These are phyloP conservation scores for Pontederia paniculata DNA, from an alignment of 176 grass and related monocot species.

Conservation along the genomic window DNA sequence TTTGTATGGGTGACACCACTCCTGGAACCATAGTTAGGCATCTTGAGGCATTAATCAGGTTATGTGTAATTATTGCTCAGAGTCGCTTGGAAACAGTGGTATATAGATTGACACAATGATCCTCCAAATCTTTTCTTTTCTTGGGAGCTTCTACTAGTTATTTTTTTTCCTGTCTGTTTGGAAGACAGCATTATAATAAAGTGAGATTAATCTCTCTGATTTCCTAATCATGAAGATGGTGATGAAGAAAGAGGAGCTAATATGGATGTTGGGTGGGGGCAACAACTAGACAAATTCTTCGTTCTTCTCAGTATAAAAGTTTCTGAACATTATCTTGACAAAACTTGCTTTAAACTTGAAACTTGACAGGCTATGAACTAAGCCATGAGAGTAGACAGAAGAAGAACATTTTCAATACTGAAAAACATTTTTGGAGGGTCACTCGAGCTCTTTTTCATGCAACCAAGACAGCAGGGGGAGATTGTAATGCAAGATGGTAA, in stretches of 20 bases:
- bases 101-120: constrained; percentile 13
- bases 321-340: too few species aligned
- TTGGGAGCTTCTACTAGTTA: not conserved
- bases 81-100: constrained; percentile 88
- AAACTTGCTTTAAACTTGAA: not conserved
- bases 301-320: not conserved
- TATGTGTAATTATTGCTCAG: constrained; percentile 86
- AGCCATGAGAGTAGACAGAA: constrained; percentile 25
- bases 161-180: too few species aligned
- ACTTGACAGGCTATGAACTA: constrained; percentile 29
- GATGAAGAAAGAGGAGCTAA: constrained; percentile 18
- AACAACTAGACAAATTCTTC: constrained; percentile 20
- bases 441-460: constrained; percentile 87
- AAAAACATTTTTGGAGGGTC: constrained; percentile 89
- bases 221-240: constrained; percentile 62
- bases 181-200: constrained; percentile 32
- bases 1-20: constrained; percentile 75
- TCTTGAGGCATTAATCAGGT: constrained; percentile 84
- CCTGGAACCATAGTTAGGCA: constrained; percentile 95
- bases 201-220: constrained; percentile 96
- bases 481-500: constrained; percentile 67
- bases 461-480: constrained; percentile 68
- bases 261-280: constrained; percentile 31
- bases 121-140: not conserved
- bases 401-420: constrained; percentile 91